phyloP scores from a whole-genome alignment of 2,329 filamentous ascomycete species.

The Nakataea oryzae region DNA sequence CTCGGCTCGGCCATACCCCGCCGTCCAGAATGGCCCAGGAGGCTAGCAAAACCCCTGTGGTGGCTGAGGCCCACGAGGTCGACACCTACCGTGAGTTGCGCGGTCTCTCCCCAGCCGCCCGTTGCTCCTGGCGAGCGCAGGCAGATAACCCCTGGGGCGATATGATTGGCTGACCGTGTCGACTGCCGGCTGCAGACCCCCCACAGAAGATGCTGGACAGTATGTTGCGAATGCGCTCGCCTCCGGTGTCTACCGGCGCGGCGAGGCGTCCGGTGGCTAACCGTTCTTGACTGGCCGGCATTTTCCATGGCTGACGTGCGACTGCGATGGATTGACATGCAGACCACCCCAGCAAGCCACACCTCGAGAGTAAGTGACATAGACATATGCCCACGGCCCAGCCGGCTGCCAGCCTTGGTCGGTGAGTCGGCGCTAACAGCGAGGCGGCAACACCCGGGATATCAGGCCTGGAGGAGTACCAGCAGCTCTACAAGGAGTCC shows the following conservation, averaged over 20 bases:
- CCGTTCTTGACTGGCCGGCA: not conserved
- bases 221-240: constrained; percentile 28
- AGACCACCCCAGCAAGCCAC: constrained; percentile 63
- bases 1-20: not conserved
- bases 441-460: not conserved
- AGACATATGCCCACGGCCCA: not conserved
- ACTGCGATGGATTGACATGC: constrained; percentile 4
- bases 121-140: not conserved
- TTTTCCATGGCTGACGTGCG: not conserved
- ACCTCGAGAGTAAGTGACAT: constrained; percentile 46
- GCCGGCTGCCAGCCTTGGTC: not conserved
- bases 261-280: not conserved
- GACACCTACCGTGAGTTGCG: constrained; percentile 56
- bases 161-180: not conserved
- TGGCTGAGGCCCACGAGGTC: constrained; percentile 66
- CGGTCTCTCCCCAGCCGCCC: too few species aligned
- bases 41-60: constrained; percentile 43
- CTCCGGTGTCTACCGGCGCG: not conserved
- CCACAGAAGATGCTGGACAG: constrained; percentile 58
- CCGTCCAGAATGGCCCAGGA: constrained; percentile 5
- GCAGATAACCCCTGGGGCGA: not conserved
- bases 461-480: constrained; percentile 56
- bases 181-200: constrained; percentile 33
- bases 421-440: constrained; percentile 14
- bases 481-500: constrained; percentile 66